Conservation (phyloP, 2,329 filamentous ascomycete genomes). For the Alternaria sp. region DNA sequence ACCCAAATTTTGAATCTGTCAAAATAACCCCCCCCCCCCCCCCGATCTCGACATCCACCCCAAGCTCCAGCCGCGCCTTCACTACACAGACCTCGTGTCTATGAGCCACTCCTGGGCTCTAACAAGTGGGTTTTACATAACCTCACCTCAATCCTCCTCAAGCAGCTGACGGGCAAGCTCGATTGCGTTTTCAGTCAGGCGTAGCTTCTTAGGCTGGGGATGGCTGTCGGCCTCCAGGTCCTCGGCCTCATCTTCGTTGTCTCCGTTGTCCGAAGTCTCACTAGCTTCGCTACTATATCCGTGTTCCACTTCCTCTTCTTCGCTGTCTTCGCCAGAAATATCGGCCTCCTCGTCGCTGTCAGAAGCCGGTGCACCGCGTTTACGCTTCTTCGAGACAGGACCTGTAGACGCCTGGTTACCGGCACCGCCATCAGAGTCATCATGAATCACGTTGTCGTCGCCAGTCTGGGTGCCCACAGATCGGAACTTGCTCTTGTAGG, state of each 20-base stretch:
- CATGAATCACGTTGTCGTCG: neutral
- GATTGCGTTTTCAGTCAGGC: neutral
- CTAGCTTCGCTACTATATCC: neutral
- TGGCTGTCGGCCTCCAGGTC: neutral
- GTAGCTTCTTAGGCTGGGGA: neutral
- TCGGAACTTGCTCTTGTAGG: neutral
- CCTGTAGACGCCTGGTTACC: neutral
- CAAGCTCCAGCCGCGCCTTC: neutral
- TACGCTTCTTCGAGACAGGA: neutral
- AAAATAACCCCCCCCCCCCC: too few relatives aligned
- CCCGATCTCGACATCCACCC: neutral
- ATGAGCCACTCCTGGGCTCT: rapidly evolving
- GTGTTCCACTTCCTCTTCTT: neutral
- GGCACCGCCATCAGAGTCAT: neutral
- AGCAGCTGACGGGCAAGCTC: neutral
- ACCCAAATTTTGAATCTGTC: neutral
- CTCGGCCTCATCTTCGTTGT: neutral
- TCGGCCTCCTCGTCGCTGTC: neutral
- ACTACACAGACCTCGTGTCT: neutral
- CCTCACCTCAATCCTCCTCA: neutral
- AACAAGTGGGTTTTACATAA: neutral
- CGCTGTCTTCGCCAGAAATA: neutral
- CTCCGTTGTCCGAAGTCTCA: neutral
- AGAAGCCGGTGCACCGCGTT: neutral
- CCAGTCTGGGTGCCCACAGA: neutral